Conservation (phyloP, 345 rosid genomes). For the Corchorus capsularis region DNA sequence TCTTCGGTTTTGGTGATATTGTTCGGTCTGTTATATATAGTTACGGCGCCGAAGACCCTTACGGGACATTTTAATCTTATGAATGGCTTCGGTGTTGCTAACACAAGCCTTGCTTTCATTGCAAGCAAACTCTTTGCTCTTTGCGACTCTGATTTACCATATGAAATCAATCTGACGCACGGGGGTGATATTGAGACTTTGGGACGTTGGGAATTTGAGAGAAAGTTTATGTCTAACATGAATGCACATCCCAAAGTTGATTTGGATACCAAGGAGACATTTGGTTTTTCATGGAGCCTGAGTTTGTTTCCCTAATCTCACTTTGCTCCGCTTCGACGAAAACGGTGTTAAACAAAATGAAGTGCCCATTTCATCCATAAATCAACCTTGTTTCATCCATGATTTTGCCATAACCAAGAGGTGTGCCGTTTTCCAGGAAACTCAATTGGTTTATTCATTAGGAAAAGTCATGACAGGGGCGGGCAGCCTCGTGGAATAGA, state of each 20-base stretch:
- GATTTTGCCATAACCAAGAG: slow-evolving; percentile 26
- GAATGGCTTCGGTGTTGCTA: slow-evolving; percentile 25
- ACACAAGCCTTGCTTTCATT: slow-evolving; percentile 26
- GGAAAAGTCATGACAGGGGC: slow-evolving; percentile 8
- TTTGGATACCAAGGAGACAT: slow-evolving; percentile 16
- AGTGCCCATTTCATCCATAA: slow-evolving; percentile 8
- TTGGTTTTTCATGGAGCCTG: slow-evolving; percentile 22
- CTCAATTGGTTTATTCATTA: slow-evolving; percentile 14
- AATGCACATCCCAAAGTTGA: slow-evolving; percentile 29
- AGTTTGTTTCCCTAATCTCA: slow-evolving; percentile 18
- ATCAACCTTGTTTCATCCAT: slow-evolving; percentile 21
- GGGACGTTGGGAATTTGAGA: slow-evolving; percentile 28
- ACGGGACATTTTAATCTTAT: slow-evolving; percentile 12
- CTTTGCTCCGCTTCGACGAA: slow-evolving; percentile 19
- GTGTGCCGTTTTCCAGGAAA: slow-evolving; percentile 22
- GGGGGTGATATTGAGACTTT: slow-evolving; percentile 26
- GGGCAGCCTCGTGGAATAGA: slow-evolving; percentile 23
- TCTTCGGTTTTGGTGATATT: slow-evolving; percentile 1
- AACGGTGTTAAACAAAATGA: slow-evolving; percentile 19
- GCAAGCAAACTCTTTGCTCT: slow-evolving; percentile 22
- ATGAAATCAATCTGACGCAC: slow-evolving; percentile 6
- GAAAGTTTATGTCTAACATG: slow-evolving; percentile 26
- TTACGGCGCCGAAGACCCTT: not conserved
- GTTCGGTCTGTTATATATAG: not conserved
- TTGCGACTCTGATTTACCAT: slow-evolving; percentile 35